Evolutionary conservation across 2,329 filamentous ascomycete species (phyloP).

Genomic region (Pseudopithomyces maydicus): DNA sequence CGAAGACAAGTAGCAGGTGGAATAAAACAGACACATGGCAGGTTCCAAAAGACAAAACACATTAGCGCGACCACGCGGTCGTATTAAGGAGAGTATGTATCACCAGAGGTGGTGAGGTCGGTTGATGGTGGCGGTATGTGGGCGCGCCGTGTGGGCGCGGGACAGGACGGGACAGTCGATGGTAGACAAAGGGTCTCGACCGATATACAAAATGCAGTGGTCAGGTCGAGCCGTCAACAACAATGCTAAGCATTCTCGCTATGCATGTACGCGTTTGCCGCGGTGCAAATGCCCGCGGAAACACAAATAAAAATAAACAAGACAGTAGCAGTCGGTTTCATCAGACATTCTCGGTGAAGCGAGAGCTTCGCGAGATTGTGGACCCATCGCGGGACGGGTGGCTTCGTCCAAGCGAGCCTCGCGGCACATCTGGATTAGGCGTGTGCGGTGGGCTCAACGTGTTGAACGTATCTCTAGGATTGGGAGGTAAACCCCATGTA

Average conservation of each 20-base stretch:
- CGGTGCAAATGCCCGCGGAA: constrained; percentile 24
- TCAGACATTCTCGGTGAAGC: constrained; percentile 55
- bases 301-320: constrained; percentile 25
- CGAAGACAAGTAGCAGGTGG: constrained; percentile 11
- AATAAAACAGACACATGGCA: constrained; percentile 3
- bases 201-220: constrained; percentile 26
- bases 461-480: constrained; percentile 30
- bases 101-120: constrained; percentile 2
- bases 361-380: constrained; percentile 46
- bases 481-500: constrained; percentile 27
- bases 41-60: constrained; percentile 18
- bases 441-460: constrained; percentile 46
- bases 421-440: constrained; percentile 38
- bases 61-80: constrained; percentile 25
- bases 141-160: constrained; percentile 9
- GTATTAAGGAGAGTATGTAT: constrained; percentile 27
- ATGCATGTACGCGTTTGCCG: constrained; percentile 34
- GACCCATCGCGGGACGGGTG: constrained; percentile 51
- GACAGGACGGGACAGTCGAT: constrained; percentile 9
- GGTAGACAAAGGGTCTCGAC: constrained; percentile 11
- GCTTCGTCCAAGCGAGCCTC: constrained; percentile 48
- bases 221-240: constrained; percentile 12
- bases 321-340: constrained; percentile 21
- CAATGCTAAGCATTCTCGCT: constrained; percentile 15
- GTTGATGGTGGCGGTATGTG: neutral